Base-by-base conservation (phyloP, 768 basidiomycete species). In the Wakefieldia striispora region DNA sequence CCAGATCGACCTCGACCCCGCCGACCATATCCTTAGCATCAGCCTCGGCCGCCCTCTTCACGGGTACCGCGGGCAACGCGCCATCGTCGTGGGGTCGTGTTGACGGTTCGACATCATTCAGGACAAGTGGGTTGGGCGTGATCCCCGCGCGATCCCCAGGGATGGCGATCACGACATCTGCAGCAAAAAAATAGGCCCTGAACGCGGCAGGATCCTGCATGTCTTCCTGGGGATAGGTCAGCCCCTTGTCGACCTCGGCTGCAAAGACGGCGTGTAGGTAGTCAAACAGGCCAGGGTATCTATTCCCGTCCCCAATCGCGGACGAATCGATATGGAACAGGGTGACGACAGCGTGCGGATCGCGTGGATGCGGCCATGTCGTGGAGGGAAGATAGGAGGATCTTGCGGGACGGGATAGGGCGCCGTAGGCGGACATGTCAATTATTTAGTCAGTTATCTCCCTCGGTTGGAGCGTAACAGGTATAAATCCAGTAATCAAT, bases 181-280 rank as follows among this genome's bases (percentile, higher is more conserved):
- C 85, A 1, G 81, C 78, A 58, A 90, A 89, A 68, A 87, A 94
- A 66, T 91, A 92, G 11, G 75, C 72, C 50, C 76, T 78, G 68
- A 93, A 97, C 3, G 75, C 70, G 27, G 77, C 68, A 20, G 75
- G 72, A 6, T 72, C 69, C 45, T 75, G 72, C 16, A 76, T 70
- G 35, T 76, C 77, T 67, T 92, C 88, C 68, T 95, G 93, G 0
- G 93, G 92, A 67, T 95, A 95, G 8, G 93, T 91, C 54, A 72
- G 60, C 1, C 94, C 94, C 40, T 79, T 79, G 48, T 83, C 84
- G 12, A 95, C 73, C 58, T 88, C 90, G 45, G 75, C 73, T n/a
- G 81, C 78, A 66, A 95, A 95, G 21, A 82, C 71, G 27, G 50
- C 34, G 54, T 77, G 76, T 16, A 91, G 76, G 59, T 84, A 78